A percentile compares a stretch with the other conserved stretches of the same genome.
Conservation (phyloP, 192 early-diverging fungal genomes). For the Entomortierella parvispora region DNA sequence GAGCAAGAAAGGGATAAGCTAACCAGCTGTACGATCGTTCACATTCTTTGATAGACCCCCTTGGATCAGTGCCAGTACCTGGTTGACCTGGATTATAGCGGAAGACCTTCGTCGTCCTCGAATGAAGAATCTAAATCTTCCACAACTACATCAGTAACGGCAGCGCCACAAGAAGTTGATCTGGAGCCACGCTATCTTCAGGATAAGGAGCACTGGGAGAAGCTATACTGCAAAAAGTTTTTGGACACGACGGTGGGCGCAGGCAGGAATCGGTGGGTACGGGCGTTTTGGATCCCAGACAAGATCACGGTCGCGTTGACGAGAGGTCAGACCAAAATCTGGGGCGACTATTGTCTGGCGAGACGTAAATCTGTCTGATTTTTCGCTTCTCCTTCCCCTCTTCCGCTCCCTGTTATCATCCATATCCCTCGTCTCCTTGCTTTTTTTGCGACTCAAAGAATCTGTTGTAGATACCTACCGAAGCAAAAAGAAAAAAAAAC, state of each 20-base stretch:
- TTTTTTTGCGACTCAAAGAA: too few species aligned
- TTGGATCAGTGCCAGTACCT: conserved; percentile 47
- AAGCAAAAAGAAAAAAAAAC: too few species aligned
- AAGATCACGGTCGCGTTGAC: conserved; percentile 40
- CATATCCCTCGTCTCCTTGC: too few species aligned
- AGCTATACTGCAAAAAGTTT: conserved; percentile 67
- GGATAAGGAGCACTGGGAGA: conserved; percentile 67
- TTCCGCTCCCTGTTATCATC: neutral
- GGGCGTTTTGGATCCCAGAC: conserved; percentile 68
- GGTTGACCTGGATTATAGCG: conserved; percentile 44
- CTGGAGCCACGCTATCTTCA: conserved; percentile 64
- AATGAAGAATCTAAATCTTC: neutral
- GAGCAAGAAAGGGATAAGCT: too few species aligned
- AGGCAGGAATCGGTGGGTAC: conserved; percentile 54
- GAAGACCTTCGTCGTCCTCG: too few species aligned
- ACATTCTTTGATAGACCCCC: conserved; percentile 24
- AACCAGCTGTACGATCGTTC: neutral
- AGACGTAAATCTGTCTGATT: conserved; percentile 21
- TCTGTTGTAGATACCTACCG: too few species aligned
- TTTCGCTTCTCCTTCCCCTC: neutral
- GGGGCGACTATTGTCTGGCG: conserved; percentile 72
- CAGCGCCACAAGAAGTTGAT: neutral
- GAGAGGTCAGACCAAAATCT: conserved; percentile 53
- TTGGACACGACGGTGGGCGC: conserved; percentile 63
- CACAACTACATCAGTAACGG: neutral